A percentile compares a stretch with the other conserved stretches of the same genome.
phyloP scores from a whole-genome alignment of 2,329 filamentous ascomycete species.

The Exophiala mesophila region DNA sequence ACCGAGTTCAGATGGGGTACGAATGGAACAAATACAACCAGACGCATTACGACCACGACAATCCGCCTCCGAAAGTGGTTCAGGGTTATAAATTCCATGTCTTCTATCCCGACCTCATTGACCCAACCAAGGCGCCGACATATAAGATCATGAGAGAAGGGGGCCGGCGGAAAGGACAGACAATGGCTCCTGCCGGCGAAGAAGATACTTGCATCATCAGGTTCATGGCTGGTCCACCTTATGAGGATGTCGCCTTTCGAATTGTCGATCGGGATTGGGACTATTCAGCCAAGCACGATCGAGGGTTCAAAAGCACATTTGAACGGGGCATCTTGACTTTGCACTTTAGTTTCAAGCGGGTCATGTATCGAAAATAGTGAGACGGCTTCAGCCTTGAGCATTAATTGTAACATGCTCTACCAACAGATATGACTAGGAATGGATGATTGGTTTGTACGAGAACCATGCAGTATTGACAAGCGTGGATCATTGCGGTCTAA shows the following conservation, averaged over 20 bases:
- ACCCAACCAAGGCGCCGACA: constrained; percentile 89
- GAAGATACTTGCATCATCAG: constrained; percentile 96
- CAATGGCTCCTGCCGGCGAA: constrained; percentile 86
- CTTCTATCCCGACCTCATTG: constrained; percentile 95
- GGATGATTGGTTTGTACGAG: too few relatives aligned
- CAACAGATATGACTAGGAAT: too few relatives aligned
- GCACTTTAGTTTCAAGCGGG: constrained; percentile 99
- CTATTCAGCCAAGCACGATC: constrained; percentile 89
- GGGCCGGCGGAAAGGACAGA: constrained; percentile 82
- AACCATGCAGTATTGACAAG: too few relatives aligned
- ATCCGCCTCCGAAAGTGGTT: constrained; percentile 94
- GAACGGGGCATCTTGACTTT: constrained; percentile 97
- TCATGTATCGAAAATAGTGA: constrained; percentile 49
- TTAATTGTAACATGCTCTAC: too few relatives aligned
- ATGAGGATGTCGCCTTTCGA: constrained; percentile 93
- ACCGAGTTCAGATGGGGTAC: constrained; percentile 96
- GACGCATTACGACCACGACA: constrained; percentile 98
- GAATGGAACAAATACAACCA: constrained; percentile 99
- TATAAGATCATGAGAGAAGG: constrained; percentile 94
- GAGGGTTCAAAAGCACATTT: constrained; percentile 93
- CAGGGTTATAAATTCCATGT: constrained; percentile 99
- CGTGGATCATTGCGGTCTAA: too few relatives aligned
- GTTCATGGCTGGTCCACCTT: constrained; percentile 91
- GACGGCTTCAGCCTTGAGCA: too few relatives aligned
- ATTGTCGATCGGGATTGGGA: constrained; percentile 99